These are phyloP conservation scores for Henckelia pumila DNA, from an alignment of 257 asterid species.

Conservation along the genomic window DNA sequence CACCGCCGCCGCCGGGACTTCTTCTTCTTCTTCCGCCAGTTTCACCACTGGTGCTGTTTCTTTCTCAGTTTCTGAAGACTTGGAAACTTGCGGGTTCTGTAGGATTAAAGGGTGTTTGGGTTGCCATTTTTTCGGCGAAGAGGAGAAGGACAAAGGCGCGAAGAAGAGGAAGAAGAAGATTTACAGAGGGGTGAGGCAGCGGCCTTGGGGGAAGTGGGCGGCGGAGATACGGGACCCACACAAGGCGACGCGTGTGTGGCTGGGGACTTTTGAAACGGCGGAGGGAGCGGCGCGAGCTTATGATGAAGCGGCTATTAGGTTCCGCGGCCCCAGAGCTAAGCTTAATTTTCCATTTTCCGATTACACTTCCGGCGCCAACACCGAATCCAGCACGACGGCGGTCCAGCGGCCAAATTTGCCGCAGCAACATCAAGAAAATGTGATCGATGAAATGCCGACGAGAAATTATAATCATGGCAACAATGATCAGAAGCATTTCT, in stretches of 20 bases:
- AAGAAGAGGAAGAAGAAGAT: slow-evolving; percentile 61
- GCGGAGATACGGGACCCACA: slow-evolving; percentile 84
- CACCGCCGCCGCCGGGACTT: background rate
- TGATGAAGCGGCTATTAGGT: slow-evolving; percentile 77
- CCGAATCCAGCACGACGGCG: slow-evolving; percentile 7
- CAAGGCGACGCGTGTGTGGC: slow-evolving; percentile 87
- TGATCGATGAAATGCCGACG: slow-evolving; percentile 3
- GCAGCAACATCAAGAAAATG: slow-evolving; percentile 5
- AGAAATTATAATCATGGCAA: background rate
- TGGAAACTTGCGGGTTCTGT: slow-evolving; percentile 57
- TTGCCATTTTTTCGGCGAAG: slow-evolving; percentile 49
- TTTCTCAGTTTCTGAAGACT: slow-evolving; percentile 36
- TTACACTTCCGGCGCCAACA: slow-evolving; percentile 34
- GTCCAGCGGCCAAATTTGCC: background rate
- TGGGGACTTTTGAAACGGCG: slow-evolving; percentile 77
- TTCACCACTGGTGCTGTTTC: slow-evolving; percentile 14
- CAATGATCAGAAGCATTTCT: slow-evolving; percentile 24
- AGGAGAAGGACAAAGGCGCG: slow-evolving; percentile 12
- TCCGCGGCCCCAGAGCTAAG: slow-evolving; percentile 87
- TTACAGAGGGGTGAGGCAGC: slow-evolving; percentile 82
- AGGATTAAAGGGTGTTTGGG: slow-evolving; percentile 66
- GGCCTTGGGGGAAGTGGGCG: slow-evolving; percentile 99
- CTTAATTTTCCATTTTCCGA: slow-evolving; percentile 73
- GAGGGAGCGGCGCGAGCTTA: slow-evolving; percentile 90
- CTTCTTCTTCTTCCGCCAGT: slow-evolving; percentile 2